Evolutionary conservation across 177 flowering plant genomes (phyloP).

Genomic region (Tripterygium wilfordii): DNA sequence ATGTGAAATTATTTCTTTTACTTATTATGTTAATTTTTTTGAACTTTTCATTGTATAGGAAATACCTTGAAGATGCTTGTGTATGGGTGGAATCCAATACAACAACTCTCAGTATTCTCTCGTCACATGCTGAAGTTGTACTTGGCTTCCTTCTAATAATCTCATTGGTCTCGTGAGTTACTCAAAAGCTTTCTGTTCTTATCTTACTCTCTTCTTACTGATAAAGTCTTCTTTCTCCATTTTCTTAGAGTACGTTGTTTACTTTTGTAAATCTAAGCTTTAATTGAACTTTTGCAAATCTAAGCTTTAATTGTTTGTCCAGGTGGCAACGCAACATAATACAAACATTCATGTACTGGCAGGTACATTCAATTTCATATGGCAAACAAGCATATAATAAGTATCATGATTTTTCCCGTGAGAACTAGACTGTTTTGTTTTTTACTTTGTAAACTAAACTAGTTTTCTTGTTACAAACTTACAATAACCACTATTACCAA

Average conservation of each 20-base stretch:
- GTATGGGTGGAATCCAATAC: slow-evolving; percentile 95
- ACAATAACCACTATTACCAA: too few species aligned
- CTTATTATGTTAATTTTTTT: too few species aligned
- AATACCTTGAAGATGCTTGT: slow-evolving; percentile 89
- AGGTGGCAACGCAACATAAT: slow-evolving; percentile 97
- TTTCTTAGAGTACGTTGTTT: too few species aligned
- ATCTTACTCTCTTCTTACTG: neutral
- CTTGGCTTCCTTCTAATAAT: slow-evolving; percentile 79
- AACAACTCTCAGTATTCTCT: slow-evolving; percentile 73
- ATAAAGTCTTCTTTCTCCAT: neutral
- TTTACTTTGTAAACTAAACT: too few species aligned
- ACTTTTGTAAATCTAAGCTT: too few species aligned
- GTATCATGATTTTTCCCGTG: neutral
- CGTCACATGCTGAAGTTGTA: slow-evolving; percentile 92
- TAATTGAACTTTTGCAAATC: too few species aligned
- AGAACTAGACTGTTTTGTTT: neutral
- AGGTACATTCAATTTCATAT: slow-evolving; percentile 40
- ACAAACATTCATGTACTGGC: slow-evolving; percentile 99
- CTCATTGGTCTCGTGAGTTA: slow-evolving; percentile 87
- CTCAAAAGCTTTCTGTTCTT: neutral
- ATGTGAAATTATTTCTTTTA: too few species aligned
- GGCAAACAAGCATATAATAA: neutral
- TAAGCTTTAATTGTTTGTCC: too few species aligned
- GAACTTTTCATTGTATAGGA: slow-evolving; percentile 39
- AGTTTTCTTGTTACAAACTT: too few species aligned